Evolutionary conservation across 75 land plant species (phyloP), one percentile per base, ranked within the genome.

Genomic region (Pinus tabuliformis): DNA sequence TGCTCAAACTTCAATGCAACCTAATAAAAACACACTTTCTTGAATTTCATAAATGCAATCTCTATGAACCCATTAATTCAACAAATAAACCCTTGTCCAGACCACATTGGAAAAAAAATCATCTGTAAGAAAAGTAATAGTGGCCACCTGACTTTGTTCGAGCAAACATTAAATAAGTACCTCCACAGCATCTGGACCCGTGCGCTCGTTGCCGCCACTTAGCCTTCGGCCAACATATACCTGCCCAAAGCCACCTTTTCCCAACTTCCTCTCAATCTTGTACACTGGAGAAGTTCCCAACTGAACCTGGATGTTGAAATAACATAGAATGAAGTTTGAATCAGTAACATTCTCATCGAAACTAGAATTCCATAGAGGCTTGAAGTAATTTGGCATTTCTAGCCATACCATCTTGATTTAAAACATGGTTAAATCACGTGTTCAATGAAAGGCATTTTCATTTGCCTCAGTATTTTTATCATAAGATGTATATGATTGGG

Each of bases 161-260:
- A 36, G 18, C 56, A 76, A 22, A 65, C 70, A 74, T 30, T 39
- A 45, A 60, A 22, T 18, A 36, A 20, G 22, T 73, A 95, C 98
- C 98, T 95, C 98, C 60, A 89, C 28, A 71, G 98, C 96, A 86
- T 95, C 92, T 28, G 96, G 92, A 57, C 98, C 98, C 13, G 89
- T 88, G 24, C 92, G 86, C 3, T 91, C 96, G 56, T 89, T 58
- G 17, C 98, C 96, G 75, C 98, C 98, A 78, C 74, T 77, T 56
- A 89, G 36, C 62, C 90, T 84, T 59, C 92, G 80, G 30, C 99
- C 99, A 54, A 94, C 94, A 84, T 90, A 96, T 3, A 96, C 99
- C 84, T 96, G 99, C 22, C 99, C 99, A 90, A 96, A 96, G 14
- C 99, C 99, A 74, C 99, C 99, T 79, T 96, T 96, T 0, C 99